phyloP scores from a whole-genome alignment of 2,329 filamentous ascomycete genomes.

The Aspergillus luchuensis region DNA sequence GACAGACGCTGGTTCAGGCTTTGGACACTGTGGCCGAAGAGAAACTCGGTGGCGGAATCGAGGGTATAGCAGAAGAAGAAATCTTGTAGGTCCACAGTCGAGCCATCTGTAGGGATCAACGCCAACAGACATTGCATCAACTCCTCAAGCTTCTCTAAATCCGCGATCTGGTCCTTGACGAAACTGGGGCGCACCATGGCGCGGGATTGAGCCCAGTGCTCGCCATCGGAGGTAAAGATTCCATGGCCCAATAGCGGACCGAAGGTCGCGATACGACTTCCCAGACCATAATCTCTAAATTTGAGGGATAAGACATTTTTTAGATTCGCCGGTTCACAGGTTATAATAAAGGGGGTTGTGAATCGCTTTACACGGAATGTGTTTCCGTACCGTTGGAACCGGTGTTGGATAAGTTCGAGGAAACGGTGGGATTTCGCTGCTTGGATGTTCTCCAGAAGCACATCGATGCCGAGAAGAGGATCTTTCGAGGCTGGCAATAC shows the following conservation, averaged over 20 bases:
- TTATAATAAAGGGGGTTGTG: constrained; percentile 40
- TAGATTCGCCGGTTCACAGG: constrained; percentile 59
- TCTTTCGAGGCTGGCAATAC: too few species aligned
- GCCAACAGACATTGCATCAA: constrained; percentile 26
- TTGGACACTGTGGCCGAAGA: constrained; percentile 67
- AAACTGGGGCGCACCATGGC: constrained; percentile 54
- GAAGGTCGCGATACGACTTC: constrained; percentile 48
- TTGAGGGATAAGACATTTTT: constrained; percentile 59
- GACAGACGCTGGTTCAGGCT: constrained; percentile 44
- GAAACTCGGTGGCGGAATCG: constrained; percentile 80
- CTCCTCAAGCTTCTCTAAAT: constrained; percentile 30
- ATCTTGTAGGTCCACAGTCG: constrained; percentile 28
- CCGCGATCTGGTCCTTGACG: constrained; percentile 27
- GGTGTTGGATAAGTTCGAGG: too few species aligned
- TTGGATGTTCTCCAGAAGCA: too few species aligned
- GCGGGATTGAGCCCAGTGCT: constrained; percentile 56
- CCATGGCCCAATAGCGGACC: constrained; percentile 56
- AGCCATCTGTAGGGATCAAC: constrained; percentile 27
- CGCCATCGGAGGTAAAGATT: constrained; percentile 58
- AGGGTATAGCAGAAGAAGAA: constrained; percentile 56
- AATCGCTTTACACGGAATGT: too few species aligned
- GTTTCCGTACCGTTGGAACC: too few species aligned
- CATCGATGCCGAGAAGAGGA: too few species aligned
- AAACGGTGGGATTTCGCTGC: too few species aligned
- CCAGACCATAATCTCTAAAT: constrained; percentile 58